Conservation (phyloP, 2,329 filamentous ascomycete species). For the Sporothrix protearum region DNA sequence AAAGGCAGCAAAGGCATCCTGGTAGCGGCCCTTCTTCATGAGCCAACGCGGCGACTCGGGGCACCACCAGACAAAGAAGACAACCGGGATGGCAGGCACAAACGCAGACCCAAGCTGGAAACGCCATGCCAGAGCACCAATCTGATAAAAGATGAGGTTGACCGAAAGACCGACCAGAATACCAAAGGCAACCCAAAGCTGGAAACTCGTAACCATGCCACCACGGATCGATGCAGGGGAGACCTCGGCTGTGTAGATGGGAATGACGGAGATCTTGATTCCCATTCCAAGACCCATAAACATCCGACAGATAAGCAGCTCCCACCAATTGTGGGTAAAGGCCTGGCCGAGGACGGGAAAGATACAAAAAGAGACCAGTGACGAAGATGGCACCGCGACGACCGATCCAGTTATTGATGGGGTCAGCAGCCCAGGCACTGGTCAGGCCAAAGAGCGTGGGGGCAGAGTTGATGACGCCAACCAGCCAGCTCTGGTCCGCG, state of each 20-base stretch:
- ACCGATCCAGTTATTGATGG: conserved; percentile 43
- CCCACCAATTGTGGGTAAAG: conserved; percentile 62
- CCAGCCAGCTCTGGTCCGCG: conserved; percentile 26
- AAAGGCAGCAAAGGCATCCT: conserved; percentile 55
- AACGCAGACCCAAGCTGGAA: conserved; percentile 62
- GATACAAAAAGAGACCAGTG: conserved; percentile 44
- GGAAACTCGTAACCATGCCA: conserved; percentile 53
- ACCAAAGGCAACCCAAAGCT: conserved; percentile 53
- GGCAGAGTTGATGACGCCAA: conserved; percentile 2
- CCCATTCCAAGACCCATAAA: conserved; percentile 67
- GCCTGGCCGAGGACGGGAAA: conserved; percentile 61
- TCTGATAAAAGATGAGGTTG: conserved; percentile 60
- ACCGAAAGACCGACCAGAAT: conserved; percentile 61
- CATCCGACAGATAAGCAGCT: conserved; percentile 64
- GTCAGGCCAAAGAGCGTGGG: conserved; percentile 44
- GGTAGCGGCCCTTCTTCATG: conserved; percentile 57
- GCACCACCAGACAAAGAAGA: conserved; percentile 56
- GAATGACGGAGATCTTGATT: conserved; percentile 47
- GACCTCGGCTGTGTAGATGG: conserved; percentile 53
- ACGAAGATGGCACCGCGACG: conserved; percentile 40
- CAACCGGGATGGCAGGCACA: conserved; percentile 59
- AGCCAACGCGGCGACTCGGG: conserved; percentile 61
- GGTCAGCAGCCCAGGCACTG: conserved; percentile 48
- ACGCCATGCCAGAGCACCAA: conserved; percentile 57
- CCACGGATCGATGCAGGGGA: conserved; percentile 52